Evolutionary conservation across 495 filamentous ascomycete species (phyloP), one percentile per base, ranked within the genome.

Genomic region (Penicillium atrosanguineum): DNA sequence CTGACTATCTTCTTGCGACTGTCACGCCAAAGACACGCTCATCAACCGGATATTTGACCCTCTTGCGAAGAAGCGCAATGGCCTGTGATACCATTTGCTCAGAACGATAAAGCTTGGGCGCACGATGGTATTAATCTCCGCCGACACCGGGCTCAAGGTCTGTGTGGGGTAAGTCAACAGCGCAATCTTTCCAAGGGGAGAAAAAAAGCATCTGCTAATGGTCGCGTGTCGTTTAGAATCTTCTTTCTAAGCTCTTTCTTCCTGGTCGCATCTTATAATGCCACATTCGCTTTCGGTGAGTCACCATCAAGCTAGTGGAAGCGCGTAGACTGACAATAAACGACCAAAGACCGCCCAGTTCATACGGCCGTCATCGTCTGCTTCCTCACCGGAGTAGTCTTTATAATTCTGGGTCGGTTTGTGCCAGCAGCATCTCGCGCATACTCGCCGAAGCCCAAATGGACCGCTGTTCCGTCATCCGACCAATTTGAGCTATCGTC

Each of bases 231-330:
- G 4, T 48, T 9, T 53, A 76, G 73, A 29, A 59, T 60, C 25
- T 76, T 76, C 44, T 48, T 74, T 46, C 31, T 73, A 8, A 68
- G 63, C 46, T 70, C 67, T 42, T 58, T 65, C 15, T 68, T 74
- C 46, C 61, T 76, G 7, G 50, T 60, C 16, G 61, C 69, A 12
- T 68, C 70, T 11, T 70, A 74, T 39, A 62, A 61, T 44, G 65
- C 71, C 36, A 75, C 70, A 15, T 76, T 68, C 44, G 71, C 66
- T 48, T 76, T 75, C 55, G 73, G 73, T 76, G 48, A 56, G 69
- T 61, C 39, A 19, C n/a, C 8, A 21, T n/a, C n/a, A 28, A 34
- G 5, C 15, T 39, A 11, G 12, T 31, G 41, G 31, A 40, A 7
- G 7, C 25, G 31, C 56, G 18, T 49, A 38, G 44, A 40, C 59